Conservation (phyloP, 2,329 filamentous ascomycete species). For the Sporothrix curviconia region DNA sequence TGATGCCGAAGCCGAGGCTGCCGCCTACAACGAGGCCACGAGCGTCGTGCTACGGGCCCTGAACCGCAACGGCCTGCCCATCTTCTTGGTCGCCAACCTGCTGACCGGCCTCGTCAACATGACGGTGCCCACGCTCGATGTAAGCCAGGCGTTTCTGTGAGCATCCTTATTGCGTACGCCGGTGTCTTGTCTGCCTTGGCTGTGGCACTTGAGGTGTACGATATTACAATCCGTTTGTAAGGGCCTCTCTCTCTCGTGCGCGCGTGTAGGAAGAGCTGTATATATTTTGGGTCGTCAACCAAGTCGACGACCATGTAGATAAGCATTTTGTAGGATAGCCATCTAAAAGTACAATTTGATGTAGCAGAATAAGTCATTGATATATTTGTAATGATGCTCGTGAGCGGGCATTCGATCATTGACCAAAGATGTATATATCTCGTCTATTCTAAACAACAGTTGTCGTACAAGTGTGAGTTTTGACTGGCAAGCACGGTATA, state of each 20-base stretch:
- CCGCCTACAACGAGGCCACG: conserved; percentile 62
- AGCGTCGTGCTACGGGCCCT: conserved; percentile 75
- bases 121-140: conserved; percentile 73
- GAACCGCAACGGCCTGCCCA: conserved; percentile 77
- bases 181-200: conserved; percentile 61
- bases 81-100: conserved; percentile 85
- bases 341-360: background rate
- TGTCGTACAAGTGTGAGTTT: too few species aligned
- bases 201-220: conserved; percentile 55
- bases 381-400: too few species aligned
- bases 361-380: background rate
- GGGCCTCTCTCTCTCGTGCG: too few species aligned
- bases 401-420: too few species aligned
- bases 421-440: too few species aligned
- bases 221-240: conserved; percentile 67
- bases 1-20: too few species aligned
- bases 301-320: background rate
- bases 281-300: background rate
- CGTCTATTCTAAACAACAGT: too few species aligned
- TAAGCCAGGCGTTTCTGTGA: conserved; percentile 61
- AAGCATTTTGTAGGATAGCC: background rate
- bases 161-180: conserved; percentile 67
- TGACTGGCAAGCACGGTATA: too few species aligned
- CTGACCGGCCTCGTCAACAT: conserved; percentile 86
- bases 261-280: background rate